Evolutionary conservation across 768 basidiomycete species (phyloP).

Genomic region (Xerocomellus amylosporus): DNA sequence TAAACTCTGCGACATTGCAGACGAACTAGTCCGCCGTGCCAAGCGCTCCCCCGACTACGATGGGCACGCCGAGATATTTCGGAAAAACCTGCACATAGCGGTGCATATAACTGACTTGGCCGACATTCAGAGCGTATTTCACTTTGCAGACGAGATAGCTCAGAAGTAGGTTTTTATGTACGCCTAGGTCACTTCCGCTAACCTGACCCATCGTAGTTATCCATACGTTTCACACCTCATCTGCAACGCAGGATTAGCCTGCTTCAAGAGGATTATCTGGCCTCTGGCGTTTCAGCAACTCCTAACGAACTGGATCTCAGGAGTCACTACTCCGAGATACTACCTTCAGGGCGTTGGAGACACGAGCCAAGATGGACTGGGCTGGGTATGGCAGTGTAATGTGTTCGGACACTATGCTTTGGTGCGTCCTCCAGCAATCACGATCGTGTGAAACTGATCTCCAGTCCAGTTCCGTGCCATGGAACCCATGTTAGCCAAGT

Average conservation of each 20-base stretch:
- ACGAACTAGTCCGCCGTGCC: conserved; percentile 47
- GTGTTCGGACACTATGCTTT: conserved; percentile 78
- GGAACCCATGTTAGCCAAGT: conserved; percentile 48
- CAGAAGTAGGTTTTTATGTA: conserved; percentile 44
- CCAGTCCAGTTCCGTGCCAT: conserved; percentile 58
- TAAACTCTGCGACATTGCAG: conserved; percentile 53
- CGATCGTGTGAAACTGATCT: conserved; percentile 3
- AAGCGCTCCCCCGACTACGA: conserved; percentile 39
- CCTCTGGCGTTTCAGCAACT: conserved; percentile 44
- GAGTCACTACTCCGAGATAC: conserved; percentile 54
- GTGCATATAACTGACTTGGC: conserved; percentile 65
- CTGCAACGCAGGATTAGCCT: conserved; percentile 73
- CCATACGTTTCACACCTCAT: conserved; percentile 79
- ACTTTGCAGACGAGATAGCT: conserved; percentile 54
- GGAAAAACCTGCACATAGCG: conserved; percentile 56
- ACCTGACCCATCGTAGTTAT: conserved; percentile 45
- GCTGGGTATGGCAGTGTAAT: conserved; percentile 84
- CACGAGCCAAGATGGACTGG: conserved; percentile 64
- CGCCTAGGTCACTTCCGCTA: neutral
- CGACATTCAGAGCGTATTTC: conserved; percentile 54
- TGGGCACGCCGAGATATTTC: conserved; percentile 56
- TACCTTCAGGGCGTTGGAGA: conserved; percentile 59
- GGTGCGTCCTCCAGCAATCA: conserved; percentile 41
- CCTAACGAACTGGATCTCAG: conserved; percentile 40
- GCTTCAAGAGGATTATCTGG: conserved; percentile 57